Evolutionary conservation across 2,329 filamentous ascomycete genomes (phyloP), one percentile per base, ranked within the genome.

Genomic region (Ophiostoma sp.): DNA sequence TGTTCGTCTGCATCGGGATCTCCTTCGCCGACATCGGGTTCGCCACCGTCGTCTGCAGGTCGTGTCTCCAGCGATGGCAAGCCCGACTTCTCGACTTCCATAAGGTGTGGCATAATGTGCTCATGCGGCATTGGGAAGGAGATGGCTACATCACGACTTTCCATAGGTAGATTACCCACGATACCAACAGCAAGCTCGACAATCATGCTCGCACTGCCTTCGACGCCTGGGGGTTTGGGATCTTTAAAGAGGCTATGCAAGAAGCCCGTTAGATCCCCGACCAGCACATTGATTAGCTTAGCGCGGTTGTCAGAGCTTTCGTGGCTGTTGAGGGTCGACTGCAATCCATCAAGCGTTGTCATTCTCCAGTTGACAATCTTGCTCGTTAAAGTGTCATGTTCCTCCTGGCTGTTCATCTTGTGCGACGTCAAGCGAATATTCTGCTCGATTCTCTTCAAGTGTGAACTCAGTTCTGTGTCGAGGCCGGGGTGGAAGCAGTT

Each of bases 341-440:
- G 85, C 18, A 99, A 82, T n/a, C 94, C 95, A 75, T 99, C 95
- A 16, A 98, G 82, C 2, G 95, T 99, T 3, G 94, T 89, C 79
- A 98, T 87, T 70, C 95, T 88, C 95, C 95, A 99, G 75, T 90
- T 92, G 70, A 96, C 88, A 62, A 98, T 87, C 78, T 96, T 96
- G 63, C 89, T 87, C 36, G 91, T 91, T 68, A 96, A 84, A 1
- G 93, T 93, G 67, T 98, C 93, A 73, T 90, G 91, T 76, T 98
- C 94, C 75, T 97, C 94, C 67, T 91, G 87, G 68, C 89, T 93
- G 73, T 84, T 88, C 72, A 90, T 82, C 14, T 87, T 86, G 70
- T 91, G 88, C 64, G 91, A 89, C 73, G 90, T 90, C 67, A 85
- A 85, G 66, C 95, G 89, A 70, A 99, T 93, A 76, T 93, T 96